Base-by-base conservation (phyloP, 2,329 filamentous ascomycete species). In the Talaromyces sp. region DNA sequence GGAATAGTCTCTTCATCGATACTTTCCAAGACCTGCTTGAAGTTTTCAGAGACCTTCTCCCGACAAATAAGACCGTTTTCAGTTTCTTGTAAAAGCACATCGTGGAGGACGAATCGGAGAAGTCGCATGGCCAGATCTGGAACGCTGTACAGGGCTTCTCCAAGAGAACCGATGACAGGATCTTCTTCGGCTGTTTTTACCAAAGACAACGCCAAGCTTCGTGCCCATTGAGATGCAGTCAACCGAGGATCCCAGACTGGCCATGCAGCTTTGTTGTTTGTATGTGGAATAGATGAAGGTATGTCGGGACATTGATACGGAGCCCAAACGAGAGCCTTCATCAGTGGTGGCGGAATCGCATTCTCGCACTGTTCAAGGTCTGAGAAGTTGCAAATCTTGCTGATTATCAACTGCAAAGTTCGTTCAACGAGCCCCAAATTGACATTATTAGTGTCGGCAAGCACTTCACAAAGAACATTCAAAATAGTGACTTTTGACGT, bases 41-140 rank as follows among this genome's bases (percentile, higher is more conserved):
- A 81, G 2, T 86, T 81, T 10, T 79, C 77, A 0, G 92, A 96
- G 1, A 97, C 70, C 8, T 77, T 75, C 8, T 82, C 79, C 59
- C 87, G 88, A 32, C 86, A 76, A 1, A 74, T 76, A 63, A 85
- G 83, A 29, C 86, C 82, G 43, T 81, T 80, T 29, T 88, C 82
- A n/a, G 83, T 75, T 67, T 93, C 88, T 46, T 85, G 83, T 1
- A 86, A 78, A 0, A 99, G 80, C 17, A 92, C 86, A 48, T 96
- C 79, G 73, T 99, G 95, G 3, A 96, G 79, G 57, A 97, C 83
- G 65, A 90, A 95, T 0, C 92, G 92, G 55, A 97, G 88, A 0
- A 91, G 80, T 48, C 86, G 83, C 62, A 87, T 83, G 0, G 92
- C 88, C 69, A 97, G 86, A 0, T 84, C 83, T 46, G 84, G 81